phyloP scores from a whole-genome alignment of 371 early-diverging fungal genomes.

The Syncephalastrum racemosum region DNA sequence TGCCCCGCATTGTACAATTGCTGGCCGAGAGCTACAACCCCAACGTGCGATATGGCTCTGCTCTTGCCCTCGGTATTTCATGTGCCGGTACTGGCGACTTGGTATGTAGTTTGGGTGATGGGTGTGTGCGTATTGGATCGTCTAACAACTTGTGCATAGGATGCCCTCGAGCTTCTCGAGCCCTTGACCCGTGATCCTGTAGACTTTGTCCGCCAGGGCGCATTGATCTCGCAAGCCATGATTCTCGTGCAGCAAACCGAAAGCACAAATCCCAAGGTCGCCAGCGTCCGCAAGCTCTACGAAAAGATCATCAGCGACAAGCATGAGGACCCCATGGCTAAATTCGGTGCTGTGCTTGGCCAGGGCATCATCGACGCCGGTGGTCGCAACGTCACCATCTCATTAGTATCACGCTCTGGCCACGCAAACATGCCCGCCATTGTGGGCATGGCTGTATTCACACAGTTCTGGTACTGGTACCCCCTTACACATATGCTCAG shows the following conservation, averaged over 20 bases:
- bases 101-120: constrained; percentile 22
- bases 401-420: constrained; percentile 86
- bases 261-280: constrained; percentile 72
- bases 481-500: constrained; percentile 95
- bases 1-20: constrained; percentile 96
- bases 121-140: background rate
- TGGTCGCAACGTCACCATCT: constrained; percentile 96
- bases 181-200: constrained; percentile 97
- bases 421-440: constrained; percentile 92
- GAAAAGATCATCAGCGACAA: constrained; percentile 91
- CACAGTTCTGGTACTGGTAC: constrained; percentile 99
- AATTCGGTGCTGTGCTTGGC: constrained; percentile 97
- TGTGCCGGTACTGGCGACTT: constrained; percentile 94
- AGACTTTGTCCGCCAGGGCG: constrained; percentile 98
- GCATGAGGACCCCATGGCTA: constrained; percentile 92
- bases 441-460: constrained; percentile 95
- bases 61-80: constrained; percentile 97
- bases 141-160: constrained; percentile 29
- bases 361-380: constrained; percentile 98
- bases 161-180: constrained; percentile 95
- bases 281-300: constrained; percentile 80
- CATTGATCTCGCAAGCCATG: constrained; percentile 97
- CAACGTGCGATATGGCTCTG: constrained; percentile 97
- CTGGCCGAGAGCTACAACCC: constrained; percentile 98
- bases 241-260: constrained; percentile 97